A percentile compares a stretch with the other conserved stretches of the same genome.
Conservation (phyloP, 768 basidiomycete genomes). For the Strobilomyces confusus region DNA sequence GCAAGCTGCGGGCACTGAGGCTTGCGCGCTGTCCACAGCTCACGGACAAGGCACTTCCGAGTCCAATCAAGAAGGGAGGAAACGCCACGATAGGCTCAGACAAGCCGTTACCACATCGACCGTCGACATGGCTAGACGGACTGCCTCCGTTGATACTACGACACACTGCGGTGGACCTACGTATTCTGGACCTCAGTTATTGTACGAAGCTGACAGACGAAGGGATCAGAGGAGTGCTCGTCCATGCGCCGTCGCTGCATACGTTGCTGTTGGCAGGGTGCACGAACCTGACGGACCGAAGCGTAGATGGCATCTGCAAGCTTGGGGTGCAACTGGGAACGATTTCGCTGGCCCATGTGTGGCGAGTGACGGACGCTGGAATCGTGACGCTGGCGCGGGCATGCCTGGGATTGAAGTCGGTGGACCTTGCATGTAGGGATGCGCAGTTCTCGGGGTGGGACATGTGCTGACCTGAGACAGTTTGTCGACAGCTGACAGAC, state of each 20-base stretch:
- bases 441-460: conserved; percentile 12
- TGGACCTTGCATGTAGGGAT: conserved; percentile 82
- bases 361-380: conserved; percentile 74
- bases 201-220: conserved; percentile 70
- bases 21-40: conserved; percentile 74
- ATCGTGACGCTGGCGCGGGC: conserved; percentile 63
- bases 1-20: conserved; percentile 70
- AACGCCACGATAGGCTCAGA: conserved; percentile 30
- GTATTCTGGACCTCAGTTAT: conserved; percentile 72
- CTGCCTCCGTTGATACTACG: conserved; percentile 62
- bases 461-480: conserved; percentile 36
- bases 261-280: conserved; percentile 79
- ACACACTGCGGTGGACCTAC: conserved; percentile 67
- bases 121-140: conserved; percentile 56
- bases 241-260: conserved; percentile 73
- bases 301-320: conserved; percentile 61
- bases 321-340: conserved; percentile 76
- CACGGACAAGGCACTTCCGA: conserved; percentile 79
- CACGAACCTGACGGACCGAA: conserved; percentile 63
- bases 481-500: conserved; percentile 82
- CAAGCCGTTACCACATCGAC: conserved; percentile 54
- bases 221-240: conserved; percentile 69
- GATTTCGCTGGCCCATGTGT: conserved; percentile 76
- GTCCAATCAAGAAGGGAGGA: conserved; percentile 35
- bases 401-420: conserved; percentile 71